phyloP scores from a whole-genome alignment of 495 filamentous ascomycete species.

The Entonaema liquescens region DNA sequence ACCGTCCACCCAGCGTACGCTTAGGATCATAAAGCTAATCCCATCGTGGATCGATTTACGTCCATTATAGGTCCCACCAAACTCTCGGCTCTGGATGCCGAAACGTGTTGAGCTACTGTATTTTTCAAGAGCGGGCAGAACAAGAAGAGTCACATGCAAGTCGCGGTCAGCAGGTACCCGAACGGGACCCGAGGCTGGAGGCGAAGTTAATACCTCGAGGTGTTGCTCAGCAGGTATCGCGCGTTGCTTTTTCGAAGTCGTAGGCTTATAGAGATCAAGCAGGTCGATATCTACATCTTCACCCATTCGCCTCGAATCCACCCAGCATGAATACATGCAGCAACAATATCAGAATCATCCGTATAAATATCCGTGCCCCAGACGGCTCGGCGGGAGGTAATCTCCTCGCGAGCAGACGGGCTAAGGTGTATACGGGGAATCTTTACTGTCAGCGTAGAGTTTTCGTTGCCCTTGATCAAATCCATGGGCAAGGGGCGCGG shows the following conservation, averaged over 20 bases:
- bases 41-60: constrained; percentile 74
- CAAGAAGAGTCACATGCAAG: constrained; percentile 82
- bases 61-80: constrained; percentile 59
- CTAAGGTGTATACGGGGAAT: constrained; percentile 82
- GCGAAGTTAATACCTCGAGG: constrained; percentile 51
- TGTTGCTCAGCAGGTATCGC: constrained; percentile 39
- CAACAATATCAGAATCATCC: constrained; percentile 93
- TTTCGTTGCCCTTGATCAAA: constrained; percentile 81
- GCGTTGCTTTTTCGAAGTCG: constrained; percentile 42
- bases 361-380: constrained; percentile 97
- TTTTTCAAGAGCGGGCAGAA: constrained; percentile 78
- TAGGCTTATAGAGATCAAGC: constrained; percentile 67
- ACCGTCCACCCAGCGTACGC: constrained; percentile 80
- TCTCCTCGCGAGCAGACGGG: constrained; percentile 74
- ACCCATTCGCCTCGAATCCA: constrained; percentile 90
- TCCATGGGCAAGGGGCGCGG: constrained; percentile 75
- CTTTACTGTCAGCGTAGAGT: constrained; percentile 88
- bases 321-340: constrained; percentile 91
- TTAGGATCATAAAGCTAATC: constrained; percentile 83
- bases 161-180: constrained; percentile 70
- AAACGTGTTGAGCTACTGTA: constrained; percentile 78
- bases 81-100: constrained; percentile 81
- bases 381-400: constrained; percentile 76
- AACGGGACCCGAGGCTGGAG: constrained; percentile 59
- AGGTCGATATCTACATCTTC: constrained; percentile 72